Evolutionary conservation across 2,329 filamentous ascomycete species (phyloP), one percentile per base, ranked within the genome.

Genomic region (Pyrenophora tritici-repentis): DNA sequence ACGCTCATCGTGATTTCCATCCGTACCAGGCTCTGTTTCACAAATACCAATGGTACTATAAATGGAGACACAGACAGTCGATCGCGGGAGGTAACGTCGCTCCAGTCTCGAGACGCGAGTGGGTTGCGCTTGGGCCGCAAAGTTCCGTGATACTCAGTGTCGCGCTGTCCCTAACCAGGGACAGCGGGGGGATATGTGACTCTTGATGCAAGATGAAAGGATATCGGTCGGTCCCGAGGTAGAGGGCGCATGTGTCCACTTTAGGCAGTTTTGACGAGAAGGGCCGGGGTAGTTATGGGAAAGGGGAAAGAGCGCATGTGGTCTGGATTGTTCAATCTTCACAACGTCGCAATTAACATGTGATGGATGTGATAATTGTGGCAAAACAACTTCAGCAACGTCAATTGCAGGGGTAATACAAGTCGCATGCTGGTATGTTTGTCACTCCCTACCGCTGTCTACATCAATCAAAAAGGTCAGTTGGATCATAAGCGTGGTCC

Each of bases 1-100:
- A n/a, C 29, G 44, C 16, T 42, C 31, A 36, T 47, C 37, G 22
- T 42, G n/a, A 47, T 42, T 31, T 42, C 31, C 29, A 34, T 29
- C 26, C 33, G 34, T 36, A 20, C 14, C 33, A 32, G 16, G 22
- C 16, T 14, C 26, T n/a, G 40, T 42, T 42, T 42, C 40, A 16
- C 12, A 37, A 17, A 37, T 37, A 37, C 10, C 26, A 36, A 47
- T 34, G 44, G 36, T 47, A 47, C 44, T 47, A 47, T 47, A 26
- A 18, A 47, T 47, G 44, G 44, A 41, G 36, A 47, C 40, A 26
- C 26, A 33, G 44, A 36, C 33, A 29, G 33, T 9, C 12, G 26
- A 20, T 36, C 44, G 36, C 36, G 38, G 18, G 14, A 14, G 14
- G 38, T n/a, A 34, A 29, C 26, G 26, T 29, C 26, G 26, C 26